Conservation (phyloP, 306 rosid genomes). For the Acacia melanoxylon region DNA sequence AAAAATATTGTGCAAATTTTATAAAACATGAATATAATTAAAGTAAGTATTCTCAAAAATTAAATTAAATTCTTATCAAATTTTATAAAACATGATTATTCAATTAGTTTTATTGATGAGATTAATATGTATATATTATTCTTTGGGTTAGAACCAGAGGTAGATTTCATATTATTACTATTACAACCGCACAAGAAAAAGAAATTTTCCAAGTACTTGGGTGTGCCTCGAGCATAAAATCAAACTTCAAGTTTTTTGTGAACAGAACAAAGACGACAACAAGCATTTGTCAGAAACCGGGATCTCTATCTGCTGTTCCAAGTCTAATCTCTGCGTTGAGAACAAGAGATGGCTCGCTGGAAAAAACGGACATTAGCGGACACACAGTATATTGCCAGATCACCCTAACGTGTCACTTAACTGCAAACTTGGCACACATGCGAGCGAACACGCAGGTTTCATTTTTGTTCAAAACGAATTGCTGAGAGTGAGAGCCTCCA, state of each 20-base stretch:
- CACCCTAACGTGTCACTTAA: constrained; percentile 14
- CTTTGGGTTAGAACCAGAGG: no score
- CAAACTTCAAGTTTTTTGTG: background rate
- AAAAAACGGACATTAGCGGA: background rate
- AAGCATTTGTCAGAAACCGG: background rate
- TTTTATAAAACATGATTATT: no score
- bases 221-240: background rate
- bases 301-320: background rate
- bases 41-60: background rate
- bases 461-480: background rate
- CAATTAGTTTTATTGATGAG: no score
- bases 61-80: no score
- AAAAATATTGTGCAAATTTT: no score
- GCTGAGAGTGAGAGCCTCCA: background rate
- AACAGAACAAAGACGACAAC: background rate
- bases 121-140: no score
- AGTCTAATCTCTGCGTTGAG: background rate
- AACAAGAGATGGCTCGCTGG: background rate
- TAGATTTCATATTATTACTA: background rate
- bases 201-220: background rate
- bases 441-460: constrained; percentile 1
- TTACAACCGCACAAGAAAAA: background rate
- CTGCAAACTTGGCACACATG: constrained; percentile 13
- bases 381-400: background rate
- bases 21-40: background rate